Evolutionary conservation across 2,329 filamentous ascomycete genomes (phyloP), one percentile per base, ranked within the genome.

Genomic region (Botryotinia narcissicola): DNA sequence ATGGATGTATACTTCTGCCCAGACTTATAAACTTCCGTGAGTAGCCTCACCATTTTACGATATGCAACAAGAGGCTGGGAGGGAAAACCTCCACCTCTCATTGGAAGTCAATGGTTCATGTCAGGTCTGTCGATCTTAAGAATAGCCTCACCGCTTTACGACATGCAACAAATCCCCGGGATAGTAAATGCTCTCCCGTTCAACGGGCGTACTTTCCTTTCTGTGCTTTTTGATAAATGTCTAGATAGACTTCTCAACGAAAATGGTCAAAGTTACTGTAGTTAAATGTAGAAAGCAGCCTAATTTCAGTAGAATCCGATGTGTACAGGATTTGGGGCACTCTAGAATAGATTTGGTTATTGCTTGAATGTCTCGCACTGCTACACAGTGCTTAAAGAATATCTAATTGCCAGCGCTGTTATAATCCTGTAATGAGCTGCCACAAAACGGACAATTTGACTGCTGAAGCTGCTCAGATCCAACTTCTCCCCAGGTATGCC

Each of bases 221-320:
- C n/a, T 16, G 18, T 37, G 0, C 3, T 18, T 40, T 40, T 40
- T 10, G 37, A 40, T 12, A 40, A 40, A 40, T 40, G 37, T 40
- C 16, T n/a, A 18, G 7, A 68, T 40, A 68, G 25, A 32, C 32
- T 1, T 5, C 14, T 20, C 35, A 57, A 25, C 6, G 1, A 2
- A 57, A 22, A 1, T 5, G 3, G 5, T 14, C 3, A 16, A 29
- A 14, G 2, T 32, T 22, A 44, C 16, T 14, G 40, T 22, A 14
- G 22, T 48, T 12, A 3, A 7, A 22, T 3, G 25, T 66, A 0
- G 1, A 4, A 1, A 0, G 14, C 6, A 32, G 12, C 14, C 3
- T 14, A 1, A 1, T 0, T 32, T 46, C 16, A 66, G 7, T 4
- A n/a, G 20, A 3, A 66, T 3, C 25, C 4, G 4, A 48, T 35